These are phyloP conservation scores for Nakazawaea populi DNA, from an alignment of 805 yeast genomes.

Conservation along the genomic window DNA sequence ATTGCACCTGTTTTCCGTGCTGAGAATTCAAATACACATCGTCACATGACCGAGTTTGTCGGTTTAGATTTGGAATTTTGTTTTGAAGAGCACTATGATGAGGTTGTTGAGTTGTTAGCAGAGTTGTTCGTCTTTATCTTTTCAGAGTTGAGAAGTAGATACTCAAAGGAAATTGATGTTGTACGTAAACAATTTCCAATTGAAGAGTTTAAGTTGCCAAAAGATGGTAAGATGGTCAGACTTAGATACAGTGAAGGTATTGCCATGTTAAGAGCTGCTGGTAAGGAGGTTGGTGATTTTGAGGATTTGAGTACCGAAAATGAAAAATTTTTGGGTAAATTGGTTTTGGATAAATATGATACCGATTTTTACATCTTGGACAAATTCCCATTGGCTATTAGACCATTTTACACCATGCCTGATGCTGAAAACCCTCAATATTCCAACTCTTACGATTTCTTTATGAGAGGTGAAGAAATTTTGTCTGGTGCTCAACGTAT, in stretches of 20 bases:
- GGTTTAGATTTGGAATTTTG: constrained; percentile 98
- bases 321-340: constrained; percentile 87
- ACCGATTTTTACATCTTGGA: constrained; percentile 98
- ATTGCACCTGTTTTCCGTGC: constrained; percentile 98
- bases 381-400: constrained; percentile 92
- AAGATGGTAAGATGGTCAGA: constrained; percentile 89
- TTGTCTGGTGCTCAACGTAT: constrained; percentile 99
- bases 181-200: constrained; percentile 96
- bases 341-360: constrained; percentile 89
- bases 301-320: constrained; percentile 93
- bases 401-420: constrained; percentile 99
- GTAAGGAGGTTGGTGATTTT: constrained; percentile 78
- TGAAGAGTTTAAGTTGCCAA: constrained; percentile 93
- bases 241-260: constrained; percentile 90
- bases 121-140: constrained; percentile 82
- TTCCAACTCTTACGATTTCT: constrained; percentile 97
- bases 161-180: constrained; percentile 74
- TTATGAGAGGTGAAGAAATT: constrained; percentile 99
- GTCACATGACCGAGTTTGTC: constrained; percentile 98
- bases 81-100: constrained; percentile 96
- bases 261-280: constrained; percentile 76
- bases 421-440: constrained; percentile 87
- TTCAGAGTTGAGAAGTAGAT: constrained; percentile 74
- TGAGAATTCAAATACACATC: constrained; percentile 97
- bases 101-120: constrained; percentile 56